Evolutionary conservation across 1,139 yeast genomes (phyloP).

Genomic region (Zygosaccharomyces sapae): DNA sequence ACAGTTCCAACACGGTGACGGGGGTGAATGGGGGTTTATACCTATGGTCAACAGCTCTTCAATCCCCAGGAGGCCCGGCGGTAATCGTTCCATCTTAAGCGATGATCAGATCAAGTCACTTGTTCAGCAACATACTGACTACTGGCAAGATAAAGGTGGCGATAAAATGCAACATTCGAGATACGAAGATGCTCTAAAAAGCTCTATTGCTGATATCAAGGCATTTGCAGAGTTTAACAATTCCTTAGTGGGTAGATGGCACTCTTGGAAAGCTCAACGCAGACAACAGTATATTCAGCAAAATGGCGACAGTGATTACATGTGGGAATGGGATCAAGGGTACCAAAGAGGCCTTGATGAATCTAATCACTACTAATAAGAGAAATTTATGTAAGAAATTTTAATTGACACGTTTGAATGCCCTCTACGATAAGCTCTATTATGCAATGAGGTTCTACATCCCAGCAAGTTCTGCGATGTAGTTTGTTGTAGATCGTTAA

Average conservation of each 20-base stretch:
- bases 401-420: too few species aligned
- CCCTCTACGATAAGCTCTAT: too few species aligned
- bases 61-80: slow-evolving; percentile 38
- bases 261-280: slow-evolving; percentile 61
- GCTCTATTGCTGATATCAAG: slow-evolving; percentile 68
- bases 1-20: slow-evolving; percentile 81
- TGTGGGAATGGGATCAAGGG: slow-evolving; percentile 92
- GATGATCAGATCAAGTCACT: slow-evolving; percentile 45
- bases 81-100: slow-evolving; percentile 41
- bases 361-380: slow-evolving; percentile 22
- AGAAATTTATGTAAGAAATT: too few species aligned
- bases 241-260: slow-evolving; percentile 66
- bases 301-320: slow-evolving; percentile 51
- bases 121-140: slow-evolving; percentile 48
- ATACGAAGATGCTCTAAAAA: slow-evolving; percentile 67
- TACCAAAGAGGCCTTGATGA: slow-evolving; percentile 54
- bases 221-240: slow-evolving; percentile 66
- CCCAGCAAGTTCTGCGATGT: too few species aligned
- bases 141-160: slow-evolving; percentile 65
- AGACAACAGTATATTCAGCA: slow-evolving; percentile 52
- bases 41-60: slow-evolving; percentile 72
- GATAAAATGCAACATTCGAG: slow-evolving; percentile 77
- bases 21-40: slow-evolving; percentile 93
- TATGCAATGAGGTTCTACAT: too few species aligned
- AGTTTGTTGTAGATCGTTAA: too few species aligned